phyloP scores from a whole-genome alignment of 73 alveolate genomes.

The Paramecium sonneborni region DNA sequence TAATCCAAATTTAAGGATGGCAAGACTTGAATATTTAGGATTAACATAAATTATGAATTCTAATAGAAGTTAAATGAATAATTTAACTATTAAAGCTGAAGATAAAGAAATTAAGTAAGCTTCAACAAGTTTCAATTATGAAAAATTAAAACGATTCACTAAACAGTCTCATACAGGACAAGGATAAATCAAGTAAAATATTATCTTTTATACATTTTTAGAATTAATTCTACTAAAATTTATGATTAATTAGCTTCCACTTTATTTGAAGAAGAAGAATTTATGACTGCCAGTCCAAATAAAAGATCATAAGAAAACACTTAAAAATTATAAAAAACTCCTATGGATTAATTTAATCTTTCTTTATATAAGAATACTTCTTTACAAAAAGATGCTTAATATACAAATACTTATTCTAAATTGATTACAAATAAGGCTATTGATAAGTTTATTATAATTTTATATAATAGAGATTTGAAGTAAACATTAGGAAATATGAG shows the following conservation, averaged over 20 bases:
- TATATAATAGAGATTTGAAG: neutral
- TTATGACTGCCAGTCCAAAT: neutral
- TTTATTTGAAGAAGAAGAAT: neutral
- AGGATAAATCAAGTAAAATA: neutral
- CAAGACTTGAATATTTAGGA: constrained; percentile 19
- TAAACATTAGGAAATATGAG: neutral
- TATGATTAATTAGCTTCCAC: neutral
- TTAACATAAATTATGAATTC: neutral
- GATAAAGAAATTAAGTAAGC: neutral
- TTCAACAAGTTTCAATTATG: neutral
- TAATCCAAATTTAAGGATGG: constrained; percentile 33
- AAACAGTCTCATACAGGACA: neutral
- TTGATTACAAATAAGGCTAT: neutral
- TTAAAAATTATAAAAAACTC: neutral
- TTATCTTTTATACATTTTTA: neutral
- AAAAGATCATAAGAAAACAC: neutral
- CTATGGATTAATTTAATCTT: neutral
- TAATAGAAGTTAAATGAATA: neutral
- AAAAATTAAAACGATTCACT: neutral
- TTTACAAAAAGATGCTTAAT: neutral
- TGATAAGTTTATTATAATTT: neutral
- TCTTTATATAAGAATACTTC: neutral
- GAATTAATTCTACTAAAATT: constrained; percentile 27
- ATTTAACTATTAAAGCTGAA: neutral
- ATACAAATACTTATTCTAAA: neutral